These are phyloP conservation scores for Ophiostoma populinum DNA, from an alignment of 2,329 filamentous ascomycete species.

Conservation along the genomic window DNA sequence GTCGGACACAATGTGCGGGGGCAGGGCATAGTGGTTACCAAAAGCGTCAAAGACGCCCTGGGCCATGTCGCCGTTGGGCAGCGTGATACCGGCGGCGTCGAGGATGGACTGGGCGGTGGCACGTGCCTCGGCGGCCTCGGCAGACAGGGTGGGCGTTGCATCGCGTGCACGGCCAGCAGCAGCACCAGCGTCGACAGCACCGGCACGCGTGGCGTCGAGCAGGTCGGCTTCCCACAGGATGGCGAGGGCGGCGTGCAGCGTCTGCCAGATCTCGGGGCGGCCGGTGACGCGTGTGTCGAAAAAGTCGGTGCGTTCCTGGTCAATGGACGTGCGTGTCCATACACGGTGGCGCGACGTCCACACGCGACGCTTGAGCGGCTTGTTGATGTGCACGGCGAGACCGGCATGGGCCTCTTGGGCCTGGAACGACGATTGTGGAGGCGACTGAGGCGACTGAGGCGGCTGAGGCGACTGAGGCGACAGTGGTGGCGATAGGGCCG, in stretches of 20 bases:
- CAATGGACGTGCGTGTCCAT: slow-evolving; percentile 56
- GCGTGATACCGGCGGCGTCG: slow-evolving; percentile 57
- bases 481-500: slow-evolving; percentile 6
- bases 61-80: slow-evolving; percentile 55
- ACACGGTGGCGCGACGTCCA: slow-evolving; percentile 45
- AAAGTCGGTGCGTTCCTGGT: slow-evolving; percentile 61
- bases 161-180: too few relatives aligned
- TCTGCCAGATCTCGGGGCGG: slow-evolving; percentile 62
- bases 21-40: slow-evolving; percentile 52
- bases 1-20: slow-evolving; percentile 51
- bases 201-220: neutral
- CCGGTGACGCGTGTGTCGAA: slow-evolving; percentile 82
- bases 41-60: slow-evolving; percentile 56
- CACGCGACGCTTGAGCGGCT: slow-evolving; percentile 45
- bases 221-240: slow-evolving; percentile 40
- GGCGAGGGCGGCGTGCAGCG: slow-evolving; percentile 49
- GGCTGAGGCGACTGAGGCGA: too few relatives aligned
- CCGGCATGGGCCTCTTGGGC: too few relatives aligned
- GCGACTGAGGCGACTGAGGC: too few relatives aligned
- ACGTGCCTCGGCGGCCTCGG: slow-evolving; percentile 26
- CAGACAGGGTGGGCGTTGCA: slow-evolving; percentile 15
- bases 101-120: slow-evolving; percentile 65
- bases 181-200: too few relatives aligned
- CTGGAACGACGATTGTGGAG: too few relatives aligned
- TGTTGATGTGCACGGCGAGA: slow-evolving; percentile 52